A percentile compares a stretch with the other conserved stretches of the same genome.
phyloP scores from a whole-genome alignment of 495 filamentous ascomycete species.

The Neurospora sp. region DNA sequence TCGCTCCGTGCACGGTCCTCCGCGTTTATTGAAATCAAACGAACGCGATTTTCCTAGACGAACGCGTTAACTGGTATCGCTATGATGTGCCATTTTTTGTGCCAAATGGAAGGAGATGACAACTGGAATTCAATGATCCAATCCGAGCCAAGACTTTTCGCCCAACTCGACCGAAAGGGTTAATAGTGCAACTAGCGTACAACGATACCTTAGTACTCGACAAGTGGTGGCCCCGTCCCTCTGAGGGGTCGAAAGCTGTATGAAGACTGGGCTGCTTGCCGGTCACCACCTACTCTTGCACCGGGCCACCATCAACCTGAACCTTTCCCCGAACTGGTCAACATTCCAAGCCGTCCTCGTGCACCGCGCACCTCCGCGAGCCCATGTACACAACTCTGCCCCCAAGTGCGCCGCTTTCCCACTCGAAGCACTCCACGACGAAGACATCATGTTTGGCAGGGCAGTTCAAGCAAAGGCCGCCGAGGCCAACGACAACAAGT shows the following conservation, averaged over 20 bases:
- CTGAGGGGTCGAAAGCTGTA: conserved; percentile 12
- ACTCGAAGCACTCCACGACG: neutral
- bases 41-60: neutral
- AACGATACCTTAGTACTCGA: neutral
- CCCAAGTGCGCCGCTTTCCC: neutral
- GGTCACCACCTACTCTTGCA: conserved; percentile 16
- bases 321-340: neutral
- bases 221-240: neutral
- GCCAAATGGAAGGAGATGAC: neutral
- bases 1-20: neutral
- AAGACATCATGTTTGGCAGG: conserved; percentile 14
- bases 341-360: conserved; percentile 2
- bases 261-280: conserved; percentile 19
- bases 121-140: neutral
- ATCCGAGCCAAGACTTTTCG: neutral
- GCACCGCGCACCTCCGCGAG: neutral
- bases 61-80: neutral
- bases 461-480: conserved; percentile 12
- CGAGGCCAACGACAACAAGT: conserved; percentile 3
- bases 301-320: conserved; percentile 12
- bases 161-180: neutral
- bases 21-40: neutral
- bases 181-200: neutral
- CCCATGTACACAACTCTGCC: conserved; percentile 6
- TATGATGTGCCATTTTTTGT: neutral